Evolutionary conservation across 495 filamentous ascomycete genomes (phyloP).

Genomic region (Oleoguttula mirabilis): DNA sequence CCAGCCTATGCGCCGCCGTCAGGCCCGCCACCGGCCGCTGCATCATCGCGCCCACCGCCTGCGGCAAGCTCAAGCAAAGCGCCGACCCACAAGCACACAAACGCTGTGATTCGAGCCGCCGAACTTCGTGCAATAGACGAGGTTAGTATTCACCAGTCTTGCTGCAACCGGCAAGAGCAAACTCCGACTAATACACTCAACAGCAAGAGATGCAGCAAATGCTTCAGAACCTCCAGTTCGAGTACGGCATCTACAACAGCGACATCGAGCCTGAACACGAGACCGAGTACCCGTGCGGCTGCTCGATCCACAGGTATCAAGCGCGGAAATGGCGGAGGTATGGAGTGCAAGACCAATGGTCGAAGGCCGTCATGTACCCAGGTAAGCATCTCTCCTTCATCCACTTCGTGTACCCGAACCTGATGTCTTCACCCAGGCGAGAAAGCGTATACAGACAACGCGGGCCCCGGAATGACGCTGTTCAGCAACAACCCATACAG

Average conservation of each 20-base stretch:
- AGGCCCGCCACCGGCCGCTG: slow-evolving; percentile 3
- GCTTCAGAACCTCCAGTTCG: slow-evolving; percentile 30
- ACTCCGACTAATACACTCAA: no score
- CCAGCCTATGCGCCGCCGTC: slow-evolving; percentile 13
- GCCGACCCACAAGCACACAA: slow-evolving; percentile 27
- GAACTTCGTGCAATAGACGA: slow-evolving; percentile 32
- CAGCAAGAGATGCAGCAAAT: slow-evolving; percentile 34
- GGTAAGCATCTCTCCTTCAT: slow-evolving; percentile 18
- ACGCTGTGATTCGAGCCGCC: slow-evolving; percentile 31
- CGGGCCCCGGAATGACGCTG: slow-evolving; percentile 12
- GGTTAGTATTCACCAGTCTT: background rate
- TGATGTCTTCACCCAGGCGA: slow-evolving; percentile 18
- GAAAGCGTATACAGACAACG: slow-evolving; percentile 31
- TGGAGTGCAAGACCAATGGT: slow-evolving; percentile 33
- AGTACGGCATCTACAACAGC: slow-evolving; percentile 33
- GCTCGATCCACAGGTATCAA: slow-evolving; percentile 15
- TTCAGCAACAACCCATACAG: slow-evolving; percentile 31
- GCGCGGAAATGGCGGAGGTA: slow-evolving; percentile 29
- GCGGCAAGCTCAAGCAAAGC: no score
- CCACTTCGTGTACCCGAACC: background rate
- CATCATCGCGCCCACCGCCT: background rate
- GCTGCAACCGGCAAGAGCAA: background rate
- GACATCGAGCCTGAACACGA: slow-evolving; percentile 41
- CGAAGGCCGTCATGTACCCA: slow-evolving; percentile 39
- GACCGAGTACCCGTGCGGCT: slow-evolving; percentile 18